Percentiles rank a stretch among this genome's conserved stretches.
phyloP scores from a whole-genome alignment of 441 rosid genomes.

The Mallotus japonicus region DNA sequence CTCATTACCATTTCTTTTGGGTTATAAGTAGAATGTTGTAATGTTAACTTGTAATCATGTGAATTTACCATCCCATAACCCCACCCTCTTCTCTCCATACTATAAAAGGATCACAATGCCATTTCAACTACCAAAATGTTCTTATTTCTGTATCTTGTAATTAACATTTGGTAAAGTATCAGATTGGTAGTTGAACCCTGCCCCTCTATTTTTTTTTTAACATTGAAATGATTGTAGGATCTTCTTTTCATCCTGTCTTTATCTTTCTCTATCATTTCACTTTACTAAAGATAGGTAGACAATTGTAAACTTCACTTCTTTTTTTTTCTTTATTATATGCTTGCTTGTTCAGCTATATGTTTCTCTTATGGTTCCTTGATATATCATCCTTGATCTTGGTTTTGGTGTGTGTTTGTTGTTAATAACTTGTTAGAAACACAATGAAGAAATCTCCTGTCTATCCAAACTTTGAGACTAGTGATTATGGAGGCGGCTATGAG shows the following conservation, averaged over 20 bases:
- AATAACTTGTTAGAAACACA: constrained; percentile 20
- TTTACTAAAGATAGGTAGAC: constrained; percentile 19
- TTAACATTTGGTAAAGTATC: constrained; percentile 11
- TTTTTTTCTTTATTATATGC: not conserved
- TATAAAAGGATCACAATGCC: not conserved
- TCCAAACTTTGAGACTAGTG: constrained; percentile 34
- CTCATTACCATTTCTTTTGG: not conserved
- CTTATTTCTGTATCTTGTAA: constrained; percentile 10
- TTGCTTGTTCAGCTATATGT: not conserved
- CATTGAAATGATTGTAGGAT: constrained; percentile 16
- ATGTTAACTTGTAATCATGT: not conserved
- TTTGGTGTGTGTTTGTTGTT: not conserved
- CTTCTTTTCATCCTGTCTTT: constrained; percentile 8
- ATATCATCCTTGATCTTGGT: not conserved
- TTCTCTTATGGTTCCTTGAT: constrained; percentile 9
- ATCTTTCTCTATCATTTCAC: not conserved
- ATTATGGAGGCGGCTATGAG: constrained; percentile 30
- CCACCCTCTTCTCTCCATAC: not conserved
- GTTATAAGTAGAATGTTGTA: constrained; percentile 9
- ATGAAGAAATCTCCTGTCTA: constrained; percentile 35
- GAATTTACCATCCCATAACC: constrained; percentile 8
- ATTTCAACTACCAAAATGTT: constrained; percentile 29
- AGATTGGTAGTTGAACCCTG: constrained; percentile 27
- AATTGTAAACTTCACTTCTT: constrained; percentile 18
- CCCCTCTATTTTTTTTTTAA: constrained; percentile 7